These are phyloP conservation scores for Fagus crenata DNA, from an alignment of 306 rosid genomes.

Conservation along the genomic window DNA sequence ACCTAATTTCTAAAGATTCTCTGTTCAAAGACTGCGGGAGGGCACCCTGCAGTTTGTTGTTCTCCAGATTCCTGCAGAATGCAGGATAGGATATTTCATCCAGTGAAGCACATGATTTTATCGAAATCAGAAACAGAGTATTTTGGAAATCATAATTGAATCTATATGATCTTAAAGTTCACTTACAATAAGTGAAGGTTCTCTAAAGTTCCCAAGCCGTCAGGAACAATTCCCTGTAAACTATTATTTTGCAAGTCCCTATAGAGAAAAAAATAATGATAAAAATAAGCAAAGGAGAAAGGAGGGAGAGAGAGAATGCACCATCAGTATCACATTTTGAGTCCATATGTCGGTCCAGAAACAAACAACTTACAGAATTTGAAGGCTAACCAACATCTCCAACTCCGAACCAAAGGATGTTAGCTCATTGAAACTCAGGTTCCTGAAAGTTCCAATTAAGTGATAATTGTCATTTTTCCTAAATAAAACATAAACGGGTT, in stretches of 20 bases:
- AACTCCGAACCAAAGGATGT: conserved; percentile 71
- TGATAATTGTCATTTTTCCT: conserved; percentile 9
- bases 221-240: conserved; percentile 73
- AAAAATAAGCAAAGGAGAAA: neutral
- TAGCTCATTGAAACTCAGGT: conserved; percentile 79
- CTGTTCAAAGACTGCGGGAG: conserved; percentile 73
- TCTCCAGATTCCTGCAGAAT: conserved; percentile 69
- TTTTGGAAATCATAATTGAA: conserved; percentile 10
- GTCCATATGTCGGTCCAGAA: conserved; percentile 6
- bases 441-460: conserved; percentile 57
- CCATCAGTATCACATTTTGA: conserved; percentile 14
- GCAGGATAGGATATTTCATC: conserved; percentile 13
- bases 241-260: conserved; percentile 87
- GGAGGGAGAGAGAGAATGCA: conserved; percentile 9
- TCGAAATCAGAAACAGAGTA: neutral
- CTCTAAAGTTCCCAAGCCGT: conserved; percentile 80
- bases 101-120: conserved; percentile 8
- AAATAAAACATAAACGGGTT: neutral
- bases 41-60: conserved; percentile 80
- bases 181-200: conserved; percentile 80
- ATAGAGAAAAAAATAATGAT: conserved; percentile 4
- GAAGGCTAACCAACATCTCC: conserved; percentile 67
- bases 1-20: conserved; percentile 77
- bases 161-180: conserved; percentile 3
- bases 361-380: conserved; percentile 60